Evolutionary conservation across 306 rosid species (phyloP), one percentile per base, ranked within the genome.

Genomic region (Pyrus bretschneideri): DNA sequence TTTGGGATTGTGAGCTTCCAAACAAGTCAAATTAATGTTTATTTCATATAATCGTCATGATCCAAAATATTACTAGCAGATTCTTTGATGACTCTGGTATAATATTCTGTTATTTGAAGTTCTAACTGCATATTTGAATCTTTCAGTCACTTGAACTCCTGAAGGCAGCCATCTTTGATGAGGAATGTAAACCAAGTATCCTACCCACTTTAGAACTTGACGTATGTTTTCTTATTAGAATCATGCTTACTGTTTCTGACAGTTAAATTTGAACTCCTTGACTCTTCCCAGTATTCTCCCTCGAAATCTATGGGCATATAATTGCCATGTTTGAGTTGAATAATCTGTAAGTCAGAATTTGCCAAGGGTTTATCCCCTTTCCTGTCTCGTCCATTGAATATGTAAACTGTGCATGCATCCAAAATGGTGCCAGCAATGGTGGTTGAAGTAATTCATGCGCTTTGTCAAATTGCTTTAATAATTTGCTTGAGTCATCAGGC

Each of bases 271-370:
- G 69, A 81, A 77, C 49, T 70, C 89, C 95, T 90, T 88, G 82
- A 95, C 91, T 75, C 64, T 72, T 62, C 69, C 52, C 81, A 90
- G 98, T 95, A 76, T 90, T 95, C 89, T 95, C 97, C 81, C 97
- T 95, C 40, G 96, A 95, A 76, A 87, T 91, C 30, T 92, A 89
- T 81, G 98, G 98, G 57, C 96, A 90, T 70, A 88, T 95, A 80
- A 92, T 95, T 25, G 98, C 97, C 91, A 89, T 95, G 97, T 95
- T 88, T 82, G 98, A 95, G 92, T 91, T 89, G 86, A 95, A 92
- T 79, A 90, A 95, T 88, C 97, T 95, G 97, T 92, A 89, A 91
- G 78, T 84, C 59, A 40, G 76, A 59, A 74, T 65, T 69, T 33
- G 13, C 70, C 71, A 71, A 10, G 30, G 14, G 22, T 66, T 57